A percentile compares a stretch with the other conserved stretches of the same genome.
Evolutionary conservation across 371 early-diverging fungal genomes (phyloP).

Genomic region (Mucor racemosus): DNA sequence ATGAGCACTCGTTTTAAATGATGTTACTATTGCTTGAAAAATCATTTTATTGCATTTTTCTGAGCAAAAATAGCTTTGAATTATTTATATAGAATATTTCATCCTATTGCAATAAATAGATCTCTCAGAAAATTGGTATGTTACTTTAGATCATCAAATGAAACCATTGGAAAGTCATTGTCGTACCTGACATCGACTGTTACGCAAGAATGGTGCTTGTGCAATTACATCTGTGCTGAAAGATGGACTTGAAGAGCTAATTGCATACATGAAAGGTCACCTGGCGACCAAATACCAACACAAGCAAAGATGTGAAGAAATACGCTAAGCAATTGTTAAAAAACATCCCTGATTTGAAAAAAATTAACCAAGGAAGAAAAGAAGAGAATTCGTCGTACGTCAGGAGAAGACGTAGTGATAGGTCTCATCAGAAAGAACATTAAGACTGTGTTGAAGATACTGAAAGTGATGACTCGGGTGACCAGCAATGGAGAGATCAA

Average conservation of each 20-base stretch:
- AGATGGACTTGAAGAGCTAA: conserved; percentile 20
- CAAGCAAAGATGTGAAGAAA: conserved; percentile 14
- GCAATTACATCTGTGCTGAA: conserved; percentile 13
- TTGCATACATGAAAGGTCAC: conserved; percentile 24
- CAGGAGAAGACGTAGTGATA: conserved; percentile 7
- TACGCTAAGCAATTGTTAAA: conserved; percentile 13
- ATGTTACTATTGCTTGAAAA: neutral
- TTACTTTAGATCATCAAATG: no score
- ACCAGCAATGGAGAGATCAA: conserved; percentile 17
- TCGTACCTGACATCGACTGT: no score
- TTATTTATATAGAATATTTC: no score
- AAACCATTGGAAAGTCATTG: no score
- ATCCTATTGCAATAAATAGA: no score
- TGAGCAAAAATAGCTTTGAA: no score
- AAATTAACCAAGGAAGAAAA: conserved; percentile 13
- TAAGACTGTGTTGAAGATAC: conserved; percentile 16
- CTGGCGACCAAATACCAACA: conserved; percentile 13
- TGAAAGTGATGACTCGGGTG: conserved; percentile 13
- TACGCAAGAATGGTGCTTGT: conserved; percentile 15
- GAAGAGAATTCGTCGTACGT: conserved; percentile 1
- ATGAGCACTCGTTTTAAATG: no score
- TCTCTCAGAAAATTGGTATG: no score
- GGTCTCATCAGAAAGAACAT: conserved; percentile 17
- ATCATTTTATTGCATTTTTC: no score
- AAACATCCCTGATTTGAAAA: conserved; percentile 7